Percentiles rank a stretch among this genome's conserved stretches.
Evolutionary conservation across 805 yeast species (phyloP).

Genomic region (Saccharomycopsis schoenii): DNA sequence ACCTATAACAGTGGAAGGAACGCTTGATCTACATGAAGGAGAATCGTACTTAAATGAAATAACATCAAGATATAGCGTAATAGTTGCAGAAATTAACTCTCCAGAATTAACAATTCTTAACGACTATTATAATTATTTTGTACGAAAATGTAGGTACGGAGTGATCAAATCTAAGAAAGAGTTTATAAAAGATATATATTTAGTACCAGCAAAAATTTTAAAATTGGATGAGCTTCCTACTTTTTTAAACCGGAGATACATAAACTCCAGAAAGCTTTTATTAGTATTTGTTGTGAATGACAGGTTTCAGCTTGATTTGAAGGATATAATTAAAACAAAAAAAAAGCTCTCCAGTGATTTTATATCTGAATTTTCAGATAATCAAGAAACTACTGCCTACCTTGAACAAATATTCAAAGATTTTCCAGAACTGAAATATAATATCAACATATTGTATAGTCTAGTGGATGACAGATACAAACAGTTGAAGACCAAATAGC

Average conservation of each 20-base stretch:
- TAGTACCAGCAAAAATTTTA: background rate
- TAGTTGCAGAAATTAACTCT: slow-evolving; percentile 17
- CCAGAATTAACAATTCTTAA: slow-evolving; percentile 11
- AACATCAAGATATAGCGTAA: background rate
- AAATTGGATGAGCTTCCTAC: background rate
- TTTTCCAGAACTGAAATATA: background rate
- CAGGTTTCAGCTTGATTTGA: background rate
- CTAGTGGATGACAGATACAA: background rate
- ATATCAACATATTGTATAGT: background rate
- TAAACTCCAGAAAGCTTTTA: background rate
- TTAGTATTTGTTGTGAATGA: background rate
- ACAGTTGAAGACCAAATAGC: background rate
- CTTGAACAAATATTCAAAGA: background rate
- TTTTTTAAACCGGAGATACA: background rate
- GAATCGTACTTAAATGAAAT: slow-evolving; percentile 45
- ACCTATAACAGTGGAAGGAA: slow-evolving; percentile 47
- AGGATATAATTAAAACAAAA: background rate
- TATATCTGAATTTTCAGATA: background rate
- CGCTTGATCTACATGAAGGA: slow-evolving; percentile 46
- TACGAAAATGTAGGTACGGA: slow-evolving; percentile 31
- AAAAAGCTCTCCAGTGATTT: background rate
- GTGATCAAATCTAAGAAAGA: slow-evolving; percentile 30
- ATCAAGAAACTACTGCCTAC: background rate
- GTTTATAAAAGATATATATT: background rate
- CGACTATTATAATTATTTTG: slow-evolving; percentile 26